Conservation (phyloP, 1,284 basidiomycete genomes). For the Cryptococcus deneoformans region DNA sequence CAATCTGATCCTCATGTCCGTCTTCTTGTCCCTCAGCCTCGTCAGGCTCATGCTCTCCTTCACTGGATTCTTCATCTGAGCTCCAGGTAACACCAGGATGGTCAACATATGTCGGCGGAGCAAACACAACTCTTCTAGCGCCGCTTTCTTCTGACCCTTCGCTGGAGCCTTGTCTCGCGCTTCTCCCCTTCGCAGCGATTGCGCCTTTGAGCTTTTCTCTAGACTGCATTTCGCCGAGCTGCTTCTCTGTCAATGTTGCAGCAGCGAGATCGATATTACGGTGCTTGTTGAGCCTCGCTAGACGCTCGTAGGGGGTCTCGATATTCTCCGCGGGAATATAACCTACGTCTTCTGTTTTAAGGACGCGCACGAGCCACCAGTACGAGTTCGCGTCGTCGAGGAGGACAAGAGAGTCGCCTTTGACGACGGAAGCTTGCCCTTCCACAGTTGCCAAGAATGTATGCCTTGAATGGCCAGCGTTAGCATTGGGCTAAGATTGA, state of each 20-base stretch:
- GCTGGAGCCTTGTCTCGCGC: slow-evolving; percentile 15
- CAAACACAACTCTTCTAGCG: slow-evolving; percentile 49
- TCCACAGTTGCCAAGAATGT: slow-evolving; percentile 95
- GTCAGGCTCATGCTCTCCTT: slow-evolving; percentile 55
- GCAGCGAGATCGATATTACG: slow-evolving; percentile 84
- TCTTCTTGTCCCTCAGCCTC: slow-evolving; percentile 13
- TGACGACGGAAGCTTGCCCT: slow-evolving; percentile 93
- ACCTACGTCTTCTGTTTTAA: slow-evolving; percentile 98
- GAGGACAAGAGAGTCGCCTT: slow-evolving; percentile 87
- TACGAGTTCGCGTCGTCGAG: slow-evolving; percentile 97
- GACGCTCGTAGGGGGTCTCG: slow-evolving; percentile 94
- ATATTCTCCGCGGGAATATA: slow-evolving; percentile 99
- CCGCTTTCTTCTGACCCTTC: slow-evolving; percentile 17
- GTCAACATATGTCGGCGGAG: slow-evolving; percentile 54
- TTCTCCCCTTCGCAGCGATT: slow-evolving; percentile 30
- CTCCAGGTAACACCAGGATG: slow-evolving; percentile 59
- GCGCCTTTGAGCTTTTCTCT: slow-evolving; percentile 14
- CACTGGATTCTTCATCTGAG: slow-evolving; percentile 66
- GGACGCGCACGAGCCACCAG: slow-evolving; percentile 95
- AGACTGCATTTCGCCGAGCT: slow-evolving; percentile 25
- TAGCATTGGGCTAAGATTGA: neutral
- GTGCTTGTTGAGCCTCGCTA: slow-evolving; percentile 95
- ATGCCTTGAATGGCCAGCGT: slow-evolving; percentile 53
- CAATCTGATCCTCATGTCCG: slow-evolving; percentile 5
- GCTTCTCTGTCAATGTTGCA: slow-evolving; percentile 32